Evolutionary conservation across 441 rosid genomes (phyloP).

Genomic region (Kokia cookei): DNA sequence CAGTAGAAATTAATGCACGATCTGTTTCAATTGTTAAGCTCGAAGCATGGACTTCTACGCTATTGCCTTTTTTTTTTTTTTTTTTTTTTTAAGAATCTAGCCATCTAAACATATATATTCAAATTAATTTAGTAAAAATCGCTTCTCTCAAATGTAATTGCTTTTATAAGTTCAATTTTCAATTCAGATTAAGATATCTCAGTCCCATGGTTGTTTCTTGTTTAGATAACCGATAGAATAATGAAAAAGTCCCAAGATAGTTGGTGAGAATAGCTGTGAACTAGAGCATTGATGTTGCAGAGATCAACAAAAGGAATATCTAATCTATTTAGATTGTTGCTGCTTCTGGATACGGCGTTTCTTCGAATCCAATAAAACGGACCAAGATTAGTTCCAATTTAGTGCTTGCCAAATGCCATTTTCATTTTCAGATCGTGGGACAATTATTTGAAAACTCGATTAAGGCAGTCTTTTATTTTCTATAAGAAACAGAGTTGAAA

Average conservation of each 20-base stretch:
- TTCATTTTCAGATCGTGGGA: background rate
- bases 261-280: background rate
- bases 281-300: background rate
- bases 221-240: background rate
- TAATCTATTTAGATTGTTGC: background rate
- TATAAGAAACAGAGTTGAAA: background rate
- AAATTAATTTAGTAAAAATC: background rate
- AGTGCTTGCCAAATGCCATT: background rate
- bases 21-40: background rate
- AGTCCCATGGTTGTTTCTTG: background rate
- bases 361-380: background rate
- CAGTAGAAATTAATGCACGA: background rate
- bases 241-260: background rate
- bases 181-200: background rate
- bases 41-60: background rate
- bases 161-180: background rate
- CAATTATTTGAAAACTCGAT: background rate
- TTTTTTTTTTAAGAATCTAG: background rate
- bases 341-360: background rate
- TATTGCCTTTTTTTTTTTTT: background rate
- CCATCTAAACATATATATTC: background rate
- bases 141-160: background rate
- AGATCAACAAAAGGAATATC: background rate
- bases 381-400: background rate
- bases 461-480: background rate